Evolutionary conservation across 176 grass and related monocot species (phyloP).

Genomic region (Dactylis glomerata): DNA sequence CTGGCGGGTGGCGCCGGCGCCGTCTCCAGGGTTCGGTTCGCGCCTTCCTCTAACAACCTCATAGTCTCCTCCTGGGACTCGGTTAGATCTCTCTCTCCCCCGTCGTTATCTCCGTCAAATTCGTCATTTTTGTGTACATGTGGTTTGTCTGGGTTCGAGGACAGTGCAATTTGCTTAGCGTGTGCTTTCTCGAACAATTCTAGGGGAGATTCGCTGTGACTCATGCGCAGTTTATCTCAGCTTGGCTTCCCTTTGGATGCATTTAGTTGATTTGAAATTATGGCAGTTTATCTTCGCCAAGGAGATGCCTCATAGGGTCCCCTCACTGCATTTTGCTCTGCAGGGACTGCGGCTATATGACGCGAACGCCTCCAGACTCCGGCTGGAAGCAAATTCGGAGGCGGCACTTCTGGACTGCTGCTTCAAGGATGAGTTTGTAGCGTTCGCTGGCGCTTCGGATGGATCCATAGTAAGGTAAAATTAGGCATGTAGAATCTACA

Average conservation of each 20-base stretch:
- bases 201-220: background rate
- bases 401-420: conserved; percentile 59
- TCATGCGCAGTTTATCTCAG: background rate
- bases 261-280: background rate
- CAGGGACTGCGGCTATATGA: conserved; percentile 69
- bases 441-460: conserved; percentile 44
- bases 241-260: background rate
- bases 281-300: background rate
- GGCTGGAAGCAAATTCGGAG: conserved; percentile 35
- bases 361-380: conserved; percentile 32
- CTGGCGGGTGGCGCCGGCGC: conserved; percentile 31
- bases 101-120: background rate
- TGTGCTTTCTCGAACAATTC: background rate
- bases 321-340: conserved; percentile 3
- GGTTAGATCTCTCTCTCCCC: conserved; percentile 30
- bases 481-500: background rate
- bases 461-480: conserved; percentile 59
- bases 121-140: background rate
- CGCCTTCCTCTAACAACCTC: conserved; percentile 59
- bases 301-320: conserved; percentile 17
- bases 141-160: background rate
- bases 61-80: conserved; percentile 60
- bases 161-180: background rate
- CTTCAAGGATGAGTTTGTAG: conserved; percentile 55
- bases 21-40: conserved; percentile 57